A percentile compares a stretch with the other conserved stretches of the same genome.
Evolutionary conservation across 805 yeast genomes (phyloP).

Genomic region (Ogataea zsoltii): DNA sequence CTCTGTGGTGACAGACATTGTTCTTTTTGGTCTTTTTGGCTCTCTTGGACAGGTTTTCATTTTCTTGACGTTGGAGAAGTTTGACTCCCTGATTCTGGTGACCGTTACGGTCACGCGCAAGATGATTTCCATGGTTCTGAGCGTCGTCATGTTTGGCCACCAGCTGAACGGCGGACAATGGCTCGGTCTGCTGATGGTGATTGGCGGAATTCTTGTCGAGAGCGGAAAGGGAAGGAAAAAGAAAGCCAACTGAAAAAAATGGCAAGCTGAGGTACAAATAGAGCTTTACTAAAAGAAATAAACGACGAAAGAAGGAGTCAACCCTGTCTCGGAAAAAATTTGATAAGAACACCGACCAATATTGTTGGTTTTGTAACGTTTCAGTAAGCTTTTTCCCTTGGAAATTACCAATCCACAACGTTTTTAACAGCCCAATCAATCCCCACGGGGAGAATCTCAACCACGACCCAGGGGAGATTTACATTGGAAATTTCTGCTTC

Average conservation of each 20-base stretch:
- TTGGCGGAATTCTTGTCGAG: constrained; percentile 83
- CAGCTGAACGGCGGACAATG: constrained; percentile 63
- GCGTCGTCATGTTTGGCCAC: constrained; percentile 89
- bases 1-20: constrained; percentile 55
- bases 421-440: no score
- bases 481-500: no score
- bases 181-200: constrained; percentile 77
- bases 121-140: constrained; percentile 90
- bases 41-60: constrained; percentile 94
- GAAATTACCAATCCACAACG: no score
- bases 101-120: constrained; percentile 96
- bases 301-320: no score
- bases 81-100: constrained; percentile 81
- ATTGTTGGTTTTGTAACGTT: no score
- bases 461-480: no score
- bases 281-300: no score
- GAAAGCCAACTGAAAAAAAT: neutral
- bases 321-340: no score
- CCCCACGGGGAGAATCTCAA: no score
- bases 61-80: constrained; percentile 77
- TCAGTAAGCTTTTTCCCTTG: no score
- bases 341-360: no score
- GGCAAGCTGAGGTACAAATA: no score
- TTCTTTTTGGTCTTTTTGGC: constrained; percentile 74
- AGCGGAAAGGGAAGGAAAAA: constrained; percentile 26